Evolutionary conservation across 768 basidiomycete genomes (phyloP).

Genomic region (Agaricus subrufescens): DNA sequence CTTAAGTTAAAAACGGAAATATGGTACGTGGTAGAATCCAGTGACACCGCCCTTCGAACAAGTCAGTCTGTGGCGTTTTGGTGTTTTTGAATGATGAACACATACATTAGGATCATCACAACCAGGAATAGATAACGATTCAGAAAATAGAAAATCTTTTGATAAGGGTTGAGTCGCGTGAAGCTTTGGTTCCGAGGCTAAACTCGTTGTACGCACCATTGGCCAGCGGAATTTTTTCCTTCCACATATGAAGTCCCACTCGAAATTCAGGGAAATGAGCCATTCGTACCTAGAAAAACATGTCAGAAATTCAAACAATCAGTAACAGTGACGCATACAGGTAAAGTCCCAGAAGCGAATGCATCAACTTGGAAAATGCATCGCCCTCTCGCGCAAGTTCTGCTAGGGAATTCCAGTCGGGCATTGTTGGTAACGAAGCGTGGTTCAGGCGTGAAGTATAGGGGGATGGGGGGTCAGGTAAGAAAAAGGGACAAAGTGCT

Average conservation of each 20-base stretch:
- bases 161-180: neutral
- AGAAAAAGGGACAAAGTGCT: too few relatives aligned
- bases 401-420: constrained; percentile 47
- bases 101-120: constrained; percentile 66
- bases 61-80: constrained; percentile 9
- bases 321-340: constrained; percentile 26
- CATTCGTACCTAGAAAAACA: constrained; percentile 51
- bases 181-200: neutral
- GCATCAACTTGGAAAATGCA: constrained; percentile 49
- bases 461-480: too few relatives aligned
- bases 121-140: constrained; percentile 63
- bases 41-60: constrained; percentile 38
- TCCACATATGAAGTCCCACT: constrained; percentile 55
- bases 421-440: constrained; percentile 26
- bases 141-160: constrained; percentile 61
- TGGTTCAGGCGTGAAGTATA: too few relatives aligned
- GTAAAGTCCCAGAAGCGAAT: constrained; percentile 54
- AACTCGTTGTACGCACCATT: constrained; percentile 36
- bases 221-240: constrained; percentile 63
- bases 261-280: constrained; percentile 56
- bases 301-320: too few relatives aligned
- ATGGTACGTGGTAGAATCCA: constrained; percentile 40
- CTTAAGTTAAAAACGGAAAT: neutral
- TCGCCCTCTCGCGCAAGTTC: constrained; percentile 44
- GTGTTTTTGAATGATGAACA: constrained; percentile 10